A percentile compares a stretch with the other conserved stretches of the same genome.
phyloP scores from a whole-genome alignment of 129 eudicot genomes.

The Centaurea solstitialis region DNA sequence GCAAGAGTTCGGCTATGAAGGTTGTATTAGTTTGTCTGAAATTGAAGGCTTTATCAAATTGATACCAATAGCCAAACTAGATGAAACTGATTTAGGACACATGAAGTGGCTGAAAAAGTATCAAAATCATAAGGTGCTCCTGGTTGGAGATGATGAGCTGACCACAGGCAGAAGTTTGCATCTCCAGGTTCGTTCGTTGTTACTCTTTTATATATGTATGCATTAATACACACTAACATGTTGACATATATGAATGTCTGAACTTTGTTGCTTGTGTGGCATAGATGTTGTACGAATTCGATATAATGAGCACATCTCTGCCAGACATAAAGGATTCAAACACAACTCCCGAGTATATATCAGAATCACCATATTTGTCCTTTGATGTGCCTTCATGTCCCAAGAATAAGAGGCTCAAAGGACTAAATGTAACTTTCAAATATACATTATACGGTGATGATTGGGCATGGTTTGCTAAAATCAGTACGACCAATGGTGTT shows the following conservation, averaged over 20 bases:
- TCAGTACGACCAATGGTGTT: background rate
- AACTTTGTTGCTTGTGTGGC: background rate
- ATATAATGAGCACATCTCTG: constrained; percentile 6
- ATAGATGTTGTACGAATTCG: constrained; percentile 23
- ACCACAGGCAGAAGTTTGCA: background rate
- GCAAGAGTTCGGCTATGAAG: constrained; percentile 16
- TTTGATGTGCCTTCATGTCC: constrained; percentile 13
- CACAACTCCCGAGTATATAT: background rate
- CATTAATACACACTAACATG: background rate
- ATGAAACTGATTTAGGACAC: constrained; percentile 13
- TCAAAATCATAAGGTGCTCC: background rate
- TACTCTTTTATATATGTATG: background rate
- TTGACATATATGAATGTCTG: background rate
- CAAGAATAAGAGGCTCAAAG: background rate
- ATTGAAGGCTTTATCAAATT: constrained; percentile 13
- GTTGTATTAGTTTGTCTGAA: constrained; percentile 12
- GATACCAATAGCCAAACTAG: background rate
- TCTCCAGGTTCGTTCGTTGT: background rate
- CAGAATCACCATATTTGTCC: background rate
- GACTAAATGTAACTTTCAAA: constrained; percentile 2
- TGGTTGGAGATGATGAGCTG: constrained; percentile 15
- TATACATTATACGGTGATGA: background rate
- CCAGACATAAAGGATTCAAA: background rate
- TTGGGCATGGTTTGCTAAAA: background rate
- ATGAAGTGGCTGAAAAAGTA: constrained; percentile 13